Percentiles rank a stretch among this genome's conserved stretches.
phyloP scores from a whole-genome alignment of 2,329 filamentous ascomycete species.

The Acephala macrosclerotiorum region DNA sequence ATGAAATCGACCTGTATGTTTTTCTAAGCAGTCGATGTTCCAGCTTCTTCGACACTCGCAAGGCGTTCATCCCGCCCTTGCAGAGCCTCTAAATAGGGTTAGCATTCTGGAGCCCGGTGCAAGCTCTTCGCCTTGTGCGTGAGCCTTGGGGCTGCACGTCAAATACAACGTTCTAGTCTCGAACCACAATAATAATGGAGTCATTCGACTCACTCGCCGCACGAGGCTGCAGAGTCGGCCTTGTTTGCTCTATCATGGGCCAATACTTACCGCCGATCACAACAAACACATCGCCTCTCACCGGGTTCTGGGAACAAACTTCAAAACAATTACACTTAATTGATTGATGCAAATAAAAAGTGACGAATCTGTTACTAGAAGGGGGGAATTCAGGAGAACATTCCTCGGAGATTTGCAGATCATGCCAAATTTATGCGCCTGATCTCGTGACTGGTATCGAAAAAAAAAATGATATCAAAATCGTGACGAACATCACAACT shows the following conservation, averaged over 20 bases:
- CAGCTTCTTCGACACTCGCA: not conserved
- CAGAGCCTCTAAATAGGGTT: conserved; percentile 13
- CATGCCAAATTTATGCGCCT: conserved; percentile 14
- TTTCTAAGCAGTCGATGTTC: not conserved
- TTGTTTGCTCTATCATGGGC: not conserved
- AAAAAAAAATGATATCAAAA: conserved; percentile 5
- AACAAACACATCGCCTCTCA: not conserved
- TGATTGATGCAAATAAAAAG: not conserved
- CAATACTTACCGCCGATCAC: conserved; percentile 4
- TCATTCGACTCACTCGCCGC: conserved; percentile 30
- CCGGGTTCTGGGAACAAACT: conserved; percentile 12
- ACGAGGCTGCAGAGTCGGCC: conserved; percentile 28
- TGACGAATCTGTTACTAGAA: not conserved
- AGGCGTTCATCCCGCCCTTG: conserved; percentile 12
- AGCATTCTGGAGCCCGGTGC: conserved; percentile 4
- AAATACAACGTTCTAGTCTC: conserved; percentile 14
- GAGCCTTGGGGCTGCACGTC: conserved; percentile 4
- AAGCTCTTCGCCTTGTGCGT: conserved; percentile 13
- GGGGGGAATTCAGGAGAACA: conserved; percentile 2
- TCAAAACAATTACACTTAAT: conserved; percentile 4
- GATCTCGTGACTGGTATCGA: conserved; percentile 14
- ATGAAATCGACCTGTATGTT: not conserved
- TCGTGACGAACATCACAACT: not conserved
- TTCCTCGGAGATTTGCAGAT: conserved; percentile 23
- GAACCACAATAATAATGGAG: not conserved